Evolutionary conservation across 2,329 filamentous ascomycete genomes (phyloP), one percentile per base, ranked within the genome.

Genomic region (Colletotrichum sp.): DNA sequence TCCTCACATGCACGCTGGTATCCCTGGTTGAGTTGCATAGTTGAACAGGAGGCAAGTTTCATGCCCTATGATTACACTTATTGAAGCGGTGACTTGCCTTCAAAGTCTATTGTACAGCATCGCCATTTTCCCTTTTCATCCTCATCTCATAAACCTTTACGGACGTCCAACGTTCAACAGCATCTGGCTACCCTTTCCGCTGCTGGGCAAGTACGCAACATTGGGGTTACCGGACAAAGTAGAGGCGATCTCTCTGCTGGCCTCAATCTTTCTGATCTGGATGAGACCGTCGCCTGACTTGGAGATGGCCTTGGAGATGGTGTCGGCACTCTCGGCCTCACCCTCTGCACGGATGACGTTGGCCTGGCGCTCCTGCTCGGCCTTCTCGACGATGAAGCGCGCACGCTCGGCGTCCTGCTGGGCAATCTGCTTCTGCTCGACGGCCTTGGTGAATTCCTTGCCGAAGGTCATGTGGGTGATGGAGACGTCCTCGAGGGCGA

Each of bases 381-480:
- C 97, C 85, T 95, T 95, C 91, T 99, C 97, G 84, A 99, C 97
- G 80, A 99, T 97, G 89, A 99, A 99, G 79, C 97, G 92, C 65
- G 97, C 97, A 79, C 97, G 92, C 91, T 99, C 97, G 78, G 97
- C 97, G 84, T 99, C 97, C 88, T 99, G 97, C 89, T 99, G 97
- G 71, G 97, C 97, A 85, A 99, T 99, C 90, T 99, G 97, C 93
- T 99, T 99, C 92, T 99, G 97, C 89, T 99, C 97, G 82, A 99
- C 97, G 79, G 97, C 97, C 86, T 95, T 95, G 77, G 97, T 99
- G 90, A 99, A 99, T 87, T 99, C 97, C 86, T 96, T 96, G 80
- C 97, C 97, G 84, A 99, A 99, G 69, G 97, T 99, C 97, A 99
- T 99, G 91, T 99, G 97, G 77, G 97, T 99, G 87, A 99, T 99